These are phyloP conservation scores for Saksenaea vasiformis DNA, from an alignment of 371 early-diverging fungal genomes.

Conservation along the genomic window DNA sequence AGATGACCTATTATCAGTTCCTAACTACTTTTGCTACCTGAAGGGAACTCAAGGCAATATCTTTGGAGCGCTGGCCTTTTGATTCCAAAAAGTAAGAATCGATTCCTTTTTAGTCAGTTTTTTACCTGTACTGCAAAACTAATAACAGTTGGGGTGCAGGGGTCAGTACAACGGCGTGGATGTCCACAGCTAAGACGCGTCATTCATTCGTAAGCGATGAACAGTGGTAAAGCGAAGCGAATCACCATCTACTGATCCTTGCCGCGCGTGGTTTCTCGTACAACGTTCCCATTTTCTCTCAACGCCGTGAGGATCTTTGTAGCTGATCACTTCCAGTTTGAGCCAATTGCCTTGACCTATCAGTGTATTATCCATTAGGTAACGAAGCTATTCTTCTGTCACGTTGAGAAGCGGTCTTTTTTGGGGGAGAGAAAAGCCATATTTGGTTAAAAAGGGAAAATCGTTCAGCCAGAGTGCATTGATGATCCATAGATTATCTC, in stretches of 20 bases:
- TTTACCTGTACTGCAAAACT: conserved; percentile 58
- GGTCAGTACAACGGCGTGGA: conserved; percentile 44
- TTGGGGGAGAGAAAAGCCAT: too few relatives aligned
- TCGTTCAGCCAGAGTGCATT: too few relatives aligned
- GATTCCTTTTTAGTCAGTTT: not conserved
- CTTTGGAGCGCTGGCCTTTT: conserved; percentile 56
- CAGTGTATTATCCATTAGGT: not conserved
- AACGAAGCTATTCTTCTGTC: too few relatives aligned
- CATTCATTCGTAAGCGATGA: not conserved
- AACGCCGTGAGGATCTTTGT: conserved; percentile 30
- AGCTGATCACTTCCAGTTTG: conserved; percentile 41
- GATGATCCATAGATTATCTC: too few relatives aligned
- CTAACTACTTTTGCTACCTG: conserved; percentile 34
- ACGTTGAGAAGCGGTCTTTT: too few relatives aligned
- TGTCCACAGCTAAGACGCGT: conserved; percentile 46
- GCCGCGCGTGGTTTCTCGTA: conserved; percentile 24
- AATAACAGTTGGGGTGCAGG: conserved; percentile 50
- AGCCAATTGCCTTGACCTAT: conserved; percentile 55
- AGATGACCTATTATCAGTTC: not conserved
- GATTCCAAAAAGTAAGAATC: not conserved
- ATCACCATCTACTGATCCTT: conserved; percentile 33
- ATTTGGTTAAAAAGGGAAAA: too few relatives aligned
- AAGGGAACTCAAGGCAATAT: conserved; percentile 65
- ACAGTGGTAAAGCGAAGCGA: not conserved
- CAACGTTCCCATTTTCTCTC: conserved; percentile 50